Percentiles rank a stretch among this genome's conserved stretches.
phyloP scores from a whole-genome alignment of 2,329 filamentous ascomycete species.

The Aspergillus sp. region DNA sequence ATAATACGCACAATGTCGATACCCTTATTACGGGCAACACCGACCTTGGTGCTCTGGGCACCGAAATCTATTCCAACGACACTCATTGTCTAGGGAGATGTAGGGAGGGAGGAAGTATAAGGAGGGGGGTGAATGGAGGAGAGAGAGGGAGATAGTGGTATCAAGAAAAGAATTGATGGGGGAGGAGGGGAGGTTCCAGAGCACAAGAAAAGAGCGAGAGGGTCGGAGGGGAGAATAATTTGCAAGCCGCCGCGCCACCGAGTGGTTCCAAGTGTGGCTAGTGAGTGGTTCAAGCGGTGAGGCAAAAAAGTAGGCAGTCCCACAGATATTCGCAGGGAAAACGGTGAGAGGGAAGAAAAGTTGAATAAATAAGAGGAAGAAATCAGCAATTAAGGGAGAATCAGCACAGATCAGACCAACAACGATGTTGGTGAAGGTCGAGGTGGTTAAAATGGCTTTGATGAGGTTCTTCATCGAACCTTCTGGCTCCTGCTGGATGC shows the following conservation, averaged over 20 bases:
- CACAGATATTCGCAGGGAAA: background rate
- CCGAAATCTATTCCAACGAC: conserved; percentile 88
- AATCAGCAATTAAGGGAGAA: too few species aligned
- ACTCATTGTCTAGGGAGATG: conserved; percentile 51
- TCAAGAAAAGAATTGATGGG: conserved; percentile 8
- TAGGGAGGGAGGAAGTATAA: conserved; percentile 17
- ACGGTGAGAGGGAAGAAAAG: too few species aligned
- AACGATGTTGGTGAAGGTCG: background rate
- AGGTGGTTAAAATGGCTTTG: background rate
- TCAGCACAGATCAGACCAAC: too few species aligned
- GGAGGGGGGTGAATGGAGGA: conserved; percentile 20
- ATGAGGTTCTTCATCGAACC: conserved; percentile 31
- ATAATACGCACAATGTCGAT: conserved; percentile 87
- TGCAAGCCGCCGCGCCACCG: conserved; percentile 37
- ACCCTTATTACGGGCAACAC: conserved; percentile 95
- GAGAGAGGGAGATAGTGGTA: conserved; percentile 12
- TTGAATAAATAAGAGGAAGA: too few species aligned
- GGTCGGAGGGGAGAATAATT: conserved; percentile 37
- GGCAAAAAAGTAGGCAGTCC: background rate
- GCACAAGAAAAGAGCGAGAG: conserved; percentile 18
- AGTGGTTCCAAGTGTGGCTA: background rate
- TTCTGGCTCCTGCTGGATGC: conserved; percentile 38
- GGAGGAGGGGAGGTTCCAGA: conserved; percentile 11
- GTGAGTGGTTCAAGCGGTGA: background rate
- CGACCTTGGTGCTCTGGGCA: conserved; percentile 94